Evolutionary conservation across 108 stramenopile genomes (phyloP), one percentile per base, ranked within the genome.

Genomic region (Cylindrotheca fusiformis): DNA sequence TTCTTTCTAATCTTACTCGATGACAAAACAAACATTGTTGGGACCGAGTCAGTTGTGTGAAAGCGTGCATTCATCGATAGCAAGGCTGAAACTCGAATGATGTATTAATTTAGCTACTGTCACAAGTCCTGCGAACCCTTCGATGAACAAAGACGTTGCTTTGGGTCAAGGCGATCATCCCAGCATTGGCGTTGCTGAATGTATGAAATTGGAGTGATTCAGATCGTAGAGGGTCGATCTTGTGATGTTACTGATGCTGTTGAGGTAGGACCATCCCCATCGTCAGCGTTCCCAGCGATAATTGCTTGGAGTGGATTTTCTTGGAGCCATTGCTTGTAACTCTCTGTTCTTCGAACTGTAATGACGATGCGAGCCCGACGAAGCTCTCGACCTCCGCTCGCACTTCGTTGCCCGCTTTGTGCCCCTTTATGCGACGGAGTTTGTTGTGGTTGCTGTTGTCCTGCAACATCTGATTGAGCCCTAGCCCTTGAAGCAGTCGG

Each of bases 291-390:
- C 14, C 33, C 60, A 1, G 68, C 68, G 21, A 69, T 60, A 26
- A 69, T 69, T 12, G 68, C 68, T 60, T 69, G 68, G 8, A 53
- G 48, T 10, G 89, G 84, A 65, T 91, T 87, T 31, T 91, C 86
- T 44, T 84, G 75, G 5, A 91, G 61, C 90, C 90, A 91, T 57
- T 78, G 72, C 63, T 84, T 76, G 65, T 91, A 91, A 47, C 73
- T 83, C 23, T 79, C 74, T 17, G 90, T 87, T 64, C 90, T 63
- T 63, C 65, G 60, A 2, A 91, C 83, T 25, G 90, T 91, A 24
- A 91, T 84, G 6, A 88, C 73, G 32, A 91, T 91, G 31, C 90
- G 80, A 18, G 90, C 84, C 72, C 90, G 69, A 26, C 88, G 76
- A 17, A 90, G 63, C 50, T 84, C 80, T 49, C 79, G 69, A 33